Base-by-base conservation (phyloP, 345 rosid species). In the Gossypium mustelinum region DNA sequence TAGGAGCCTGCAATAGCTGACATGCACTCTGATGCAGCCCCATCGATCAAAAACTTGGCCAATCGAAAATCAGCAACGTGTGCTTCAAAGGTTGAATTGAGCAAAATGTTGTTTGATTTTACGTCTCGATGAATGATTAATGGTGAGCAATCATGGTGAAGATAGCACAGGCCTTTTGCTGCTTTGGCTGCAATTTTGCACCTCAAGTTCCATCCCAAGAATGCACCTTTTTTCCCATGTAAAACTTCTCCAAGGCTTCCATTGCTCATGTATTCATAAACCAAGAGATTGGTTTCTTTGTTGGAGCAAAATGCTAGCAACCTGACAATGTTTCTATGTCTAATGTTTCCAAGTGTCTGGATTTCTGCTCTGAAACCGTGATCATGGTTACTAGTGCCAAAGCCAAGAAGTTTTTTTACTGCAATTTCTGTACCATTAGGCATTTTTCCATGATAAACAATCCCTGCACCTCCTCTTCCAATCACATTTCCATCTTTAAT, bases 81-180 rank as follows among this genome's bases (percentile, higher is more conserved):
- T 14, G 95, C 95, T 80, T 90, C 95, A 1, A 85, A 85, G 77
- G 81, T 87, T 1, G 92, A 88, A 72, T 85, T 76, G 50, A 90
- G 82, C 72, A 90, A 76, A 16, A 90, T 88, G 44, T 90, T 90
- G 75, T 87, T 90, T 10, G 95, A 90, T 76, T 90, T 90, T n/a
- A 90, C 94, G 10, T 90, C 94, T 17, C 94, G 77, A 25, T 90
- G 94, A 34, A 90, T 78, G 52, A 90, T 87, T 29, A 86, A 62
- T 0, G 95, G 95, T 2, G 87, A 85, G 54, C 95, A 90, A 67
- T 90, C 95, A 12, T 90, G 95, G 82, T 90, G 95, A 67, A 90
- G 84, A 74, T 90, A 90, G 73, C 95, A 85, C 0, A 90, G 66
- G 20, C 92, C 95, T 79, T 82, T 88, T 1, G 95, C 95, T 9